Conservation (phyloP, 2,329 filamentous ascomycete genomes). For the Xylariales sp. region DNA sequence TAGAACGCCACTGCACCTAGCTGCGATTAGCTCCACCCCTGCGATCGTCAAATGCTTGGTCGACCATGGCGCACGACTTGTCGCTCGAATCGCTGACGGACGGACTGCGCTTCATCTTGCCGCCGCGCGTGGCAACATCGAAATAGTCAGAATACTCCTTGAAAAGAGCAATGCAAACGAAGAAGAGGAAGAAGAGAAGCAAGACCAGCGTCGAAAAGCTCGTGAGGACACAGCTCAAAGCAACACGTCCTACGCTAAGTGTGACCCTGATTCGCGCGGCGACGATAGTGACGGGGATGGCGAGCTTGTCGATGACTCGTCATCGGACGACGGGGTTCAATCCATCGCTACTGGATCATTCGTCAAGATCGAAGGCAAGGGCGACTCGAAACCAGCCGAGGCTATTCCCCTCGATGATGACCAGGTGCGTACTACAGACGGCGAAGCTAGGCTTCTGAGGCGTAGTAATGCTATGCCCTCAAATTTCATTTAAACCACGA, state of each 20-base stretch:
- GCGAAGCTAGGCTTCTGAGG: neutral
- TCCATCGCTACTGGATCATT: constrained; percentile 77
- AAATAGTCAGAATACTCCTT: constrained; percentile 79
- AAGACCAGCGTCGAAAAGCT: constrained; percentile 60
- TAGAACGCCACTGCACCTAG: constrained; percentile 81
- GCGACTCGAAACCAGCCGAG: constrained; percentile 55
- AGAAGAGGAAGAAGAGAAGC: constrained; percentile 70
- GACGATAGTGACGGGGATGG: constrained; percentile 52
- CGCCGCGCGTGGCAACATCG: constrained; percentile 73
- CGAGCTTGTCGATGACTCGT: constrained; percentile 60
- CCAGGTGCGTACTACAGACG: constrained; percentile 51
- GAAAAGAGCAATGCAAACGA: constrained; percentile 80
- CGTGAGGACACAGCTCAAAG: constrained; percentile 47
- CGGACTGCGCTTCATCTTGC: constrained; percentile 86
- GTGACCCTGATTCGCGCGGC: constrained; percentile 42
- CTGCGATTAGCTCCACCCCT: constrained; percentile 73
- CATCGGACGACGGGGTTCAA: constrained; percentile 62
- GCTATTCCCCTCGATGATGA: constrained; percentile 63
- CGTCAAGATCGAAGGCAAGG: constrained; percentile 70
- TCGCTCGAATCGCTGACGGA: constrained; percentile 81
- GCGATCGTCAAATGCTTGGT: constrained; percentile 79
- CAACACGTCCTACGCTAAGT: constrained; percentile 36
- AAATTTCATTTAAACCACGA: neutral
- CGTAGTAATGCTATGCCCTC: neutral
- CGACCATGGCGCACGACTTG: constrained; percentile 76